These are phyloP conservation scores for Raffaelea albimanens DNA, from an alignment of 2,329 filamentous ascomycete species.

Conservation along the genomic window DNA sequence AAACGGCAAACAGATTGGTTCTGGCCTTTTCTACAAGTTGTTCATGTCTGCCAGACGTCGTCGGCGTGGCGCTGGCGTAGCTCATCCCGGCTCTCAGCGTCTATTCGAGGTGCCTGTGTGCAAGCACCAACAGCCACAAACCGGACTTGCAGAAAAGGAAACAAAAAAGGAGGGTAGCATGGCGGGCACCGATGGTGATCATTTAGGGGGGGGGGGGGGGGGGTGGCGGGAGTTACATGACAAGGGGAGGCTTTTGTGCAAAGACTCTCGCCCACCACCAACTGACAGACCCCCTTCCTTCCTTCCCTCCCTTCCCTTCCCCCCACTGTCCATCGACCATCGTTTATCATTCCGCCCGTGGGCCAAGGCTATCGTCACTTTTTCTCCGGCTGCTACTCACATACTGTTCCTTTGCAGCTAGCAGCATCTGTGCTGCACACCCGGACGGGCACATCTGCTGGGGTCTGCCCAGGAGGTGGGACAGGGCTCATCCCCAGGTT, in stretches of 20 bases:
- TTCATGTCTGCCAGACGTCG: no score
- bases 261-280: not conserved
- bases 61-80: no score
- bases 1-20: not conserved
- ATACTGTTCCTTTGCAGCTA: not conserved
- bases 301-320: not conserved
- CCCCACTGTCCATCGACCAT: conserved; percentile 1
- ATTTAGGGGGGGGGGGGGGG: not conserved
- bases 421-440: not conserved
- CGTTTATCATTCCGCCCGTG: not conserved
- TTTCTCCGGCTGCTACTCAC: conserved; percentile 9
- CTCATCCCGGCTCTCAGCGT: no score
- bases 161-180: not conserved
- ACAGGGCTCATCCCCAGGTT: not conserved
- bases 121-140: no score
- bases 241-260: not conserved
- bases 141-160: not conserved
- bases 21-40: no score
- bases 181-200: not conserved
- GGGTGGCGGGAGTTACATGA: not conserved
- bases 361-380: conserved; percentile 7
- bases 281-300: not conserved
- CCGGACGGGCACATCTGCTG: no score
- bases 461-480: no score
- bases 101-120: no score